A percentile compares a stretch with the other conserved stretches of the same genome.
Conservation (phyloP, 2,329 filamentous ascomycete species). For the Ophiosphaerella korrae region DNA sequence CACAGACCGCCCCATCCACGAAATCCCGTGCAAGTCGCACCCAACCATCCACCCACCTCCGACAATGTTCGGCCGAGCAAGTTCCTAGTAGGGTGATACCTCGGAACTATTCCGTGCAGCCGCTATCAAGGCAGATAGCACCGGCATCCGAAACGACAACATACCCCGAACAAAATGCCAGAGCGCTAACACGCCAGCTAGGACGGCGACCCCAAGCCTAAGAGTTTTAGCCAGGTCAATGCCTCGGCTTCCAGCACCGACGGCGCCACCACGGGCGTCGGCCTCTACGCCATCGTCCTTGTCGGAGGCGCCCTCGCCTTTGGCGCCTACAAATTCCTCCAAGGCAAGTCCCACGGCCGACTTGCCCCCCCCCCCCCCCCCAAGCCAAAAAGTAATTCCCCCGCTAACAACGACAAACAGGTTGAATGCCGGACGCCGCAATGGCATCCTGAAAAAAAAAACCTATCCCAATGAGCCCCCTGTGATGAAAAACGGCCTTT, state of each 20-base stretch:
- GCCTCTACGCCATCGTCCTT: conserved; percentile 80
- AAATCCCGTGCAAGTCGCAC: background rate
- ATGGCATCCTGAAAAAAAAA: too few relatives aligned
- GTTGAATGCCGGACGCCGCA: background rate
- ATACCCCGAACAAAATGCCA: background rate
- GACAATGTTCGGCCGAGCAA: background rate
- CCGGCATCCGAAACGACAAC: background rate
- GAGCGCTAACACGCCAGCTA: conserved; percentile 15
- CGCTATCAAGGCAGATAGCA: background rate
- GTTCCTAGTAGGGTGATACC: conserved; percentile 1
- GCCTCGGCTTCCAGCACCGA: conserved; percentile 54
- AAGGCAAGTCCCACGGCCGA: conserved; percentile 52
- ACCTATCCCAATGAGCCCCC: background rate
- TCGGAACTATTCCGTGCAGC: conserved; percentile 28
- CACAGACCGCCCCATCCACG: background rate
- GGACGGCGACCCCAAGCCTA: conserved; percentile 80
- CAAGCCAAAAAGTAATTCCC: conserved; percentile 9
- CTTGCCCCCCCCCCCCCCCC: too few relatives aligned
- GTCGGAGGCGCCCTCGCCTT: conserved; percentile 79
- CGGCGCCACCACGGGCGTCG: conserved; percentile 69
- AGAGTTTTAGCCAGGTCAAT: conserved; percentile 58
- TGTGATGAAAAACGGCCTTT: too few relatives aligned
- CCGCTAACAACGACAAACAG: background rate
- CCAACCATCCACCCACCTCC: background rate
- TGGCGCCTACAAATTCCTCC: conserved; percentile 83